phyloP scores from a whole-genome alignment of 345 rosid species.

The Gossypium arboreum region DNA sequence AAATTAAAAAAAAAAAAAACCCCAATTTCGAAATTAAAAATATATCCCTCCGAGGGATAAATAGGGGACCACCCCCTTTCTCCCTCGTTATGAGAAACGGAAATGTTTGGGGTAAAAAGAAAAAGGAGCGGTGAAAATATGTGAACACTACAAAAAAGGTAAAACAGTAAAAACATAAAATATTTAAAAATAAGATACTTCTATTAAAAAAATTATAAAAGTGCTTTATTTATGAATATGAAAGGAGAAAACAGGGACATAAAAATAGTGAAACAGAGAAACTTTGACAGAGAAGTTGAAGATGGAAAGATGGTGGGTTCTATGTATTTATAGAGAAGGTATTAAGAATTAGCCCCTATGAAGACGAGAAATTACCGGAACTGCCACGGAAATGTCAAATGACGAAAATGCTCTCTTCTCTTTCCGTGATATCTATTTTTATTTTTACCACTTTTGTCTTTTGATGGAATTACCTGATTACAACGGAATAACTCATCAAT shows the following conservation, averaged over 20 bases:
- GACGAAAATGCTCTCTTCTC: constrained; percentile 25
- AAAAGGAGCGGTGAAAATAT: not conserved
- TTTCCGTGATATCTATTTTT: not conserved
- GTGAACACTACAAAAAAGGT: constrained; percentile 9
- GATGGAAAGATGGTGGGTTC: not conserved
- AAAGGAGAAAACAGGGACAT: not conserved
- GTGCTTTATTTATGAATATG: not conserved
- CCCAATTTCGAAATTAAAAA: not conserved
- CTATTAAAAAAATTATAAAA: not conserved
- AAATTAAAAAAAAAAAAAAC: not conserved
- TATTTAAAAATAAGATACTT: not conserved
- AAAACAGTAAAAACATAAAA: constrained; percentile 1
- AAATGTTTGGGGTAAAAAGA: not conserved
- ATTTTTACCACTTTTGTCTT: not conserved
- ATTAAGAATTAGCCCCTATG: constrained; percentile 7
- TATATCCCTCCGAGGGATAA: not conserved
- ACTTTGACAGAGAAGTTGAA: not conserved
- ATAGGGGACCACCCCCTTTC: not conserved
- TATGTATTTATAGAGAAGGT: constrained; percentile 32
- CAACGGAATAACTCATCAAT: not conserved
- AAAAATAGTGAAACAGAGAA: not conserved
- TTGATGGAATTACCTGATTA: not conserved
- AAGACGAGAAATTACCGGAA: not conserved
- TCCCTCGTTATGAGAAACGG: not conserved
- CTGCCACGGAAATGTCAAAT: constrained; percentile 8